Percentiles rank a stretch among this genome's conserved stretches.
phyloP scores from a whole-genome alignment of 2,329 filamentous ascomycete genomes.

The Cladosporium sp. region DNA sequence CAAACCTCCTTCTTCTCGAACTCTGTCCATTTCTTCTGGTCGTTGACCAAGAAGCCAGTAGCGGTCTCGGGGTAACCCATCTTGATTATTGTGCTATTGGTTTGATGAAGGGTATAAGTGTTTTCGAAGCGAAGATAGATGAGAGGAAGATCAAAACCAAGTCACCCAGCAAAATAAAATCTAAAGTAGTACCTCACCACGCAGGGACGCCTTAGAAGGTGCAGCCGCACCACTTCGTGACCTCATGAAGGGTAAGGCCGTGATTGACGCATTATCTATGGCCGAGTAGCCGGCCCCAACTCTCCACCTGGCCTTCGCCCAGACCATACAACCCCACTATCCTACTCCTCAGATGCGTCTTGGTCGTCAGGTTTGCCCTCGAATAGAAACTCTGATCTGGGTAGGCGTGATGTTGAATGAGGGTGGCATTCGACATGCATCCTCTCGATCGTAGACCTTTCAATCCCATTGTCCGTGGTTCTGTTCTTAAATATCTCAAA shows the following conservation, averaged over 20 bases:
- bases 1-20: constrained; percentile 59
- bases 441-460: background rate
- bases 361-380: constrained; percentile 4
- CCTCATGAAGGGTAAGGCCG: constrained; percentile 15
- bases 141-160: constrained; percentile 21
- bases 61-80: constrained; percentile 56
- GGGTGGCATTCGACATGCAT: background rate
- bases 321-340: constrained; percentile 10
- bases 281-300: constrained; percentile 12
- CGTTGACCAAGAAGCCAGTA: constrained; percentile 50
- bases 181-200: constrained; percentile 5
- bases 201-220: background rate
- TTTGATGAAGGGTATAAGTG: background rate
- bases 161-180: constrained; percentile 10
- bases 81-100: background rate
- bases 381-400: background rate
- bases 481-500: background rate
- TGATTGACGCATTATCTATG: constrained; percentile 19
- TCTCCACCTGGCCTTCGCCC: constrained; percentile 14
- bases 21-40: constrained; percentile 62
- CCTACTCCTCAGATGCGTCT: background rate
- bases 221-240: constrained; percentile 12
- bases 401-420: background rate
- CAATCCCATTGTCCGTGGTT: background rate
- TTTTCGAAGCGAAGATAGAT: background rate